Base-by-base conservation (phyloP, 2,329 filamentous ascomycete genomes). In the Gremmenia infestans region DNA sequence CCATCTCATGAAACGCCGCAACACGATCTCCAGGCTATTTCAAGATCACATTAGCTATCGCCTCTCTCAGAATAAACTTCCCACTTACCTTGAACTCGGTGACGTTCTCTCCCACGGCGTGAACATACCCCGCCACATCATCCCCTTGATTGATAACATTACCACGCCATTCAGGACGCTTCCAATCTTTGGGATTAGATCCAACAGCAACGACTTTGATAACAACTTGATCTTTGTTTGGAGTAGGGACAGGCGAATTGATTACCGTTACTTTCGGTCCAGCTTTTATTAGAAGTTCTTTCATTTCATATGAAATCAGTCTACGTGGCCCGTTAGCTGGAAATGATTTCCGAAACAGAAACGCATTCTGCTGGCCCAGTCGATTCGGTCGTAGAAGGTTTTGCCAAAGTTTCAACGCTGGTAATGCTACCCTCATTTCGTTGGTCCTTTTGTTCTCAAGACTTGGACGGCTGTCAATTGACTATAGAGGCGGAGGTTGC, bases 1-100 rank as follows among this genome's bases (percentile, higher is more conserved):
- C 58, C 74, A 85, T 81, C 58, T 79, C 70, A 54, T 78, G 75
- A 50, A 76, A 75, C 1, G 73, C 74, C 0, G 72, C 73, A 11
- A 78, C 76, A 15, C 76, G 73, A 50, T 78, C 75, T 25, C 76
- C 39, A 42, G 39, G 39, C 39, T 32, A 32, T 32, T 32, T 9
- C 28, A 11, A 12, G 9, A 4, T 4, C 28, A 11, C 28, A 32
- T 32, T 32, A 32, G 2, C 28, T 9, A 12, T 32, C 9, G 12
- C 28, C 28, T 32, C 28, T 12, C 28, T 32, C 28, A 9, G 9
- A 11, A 6, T 19, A 42, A n/a, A 17, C 0, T 8, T 17, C 15
- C 9, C 17, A 7, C 17, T 76, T 32, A 56, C 58, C 37, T 61
- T 63, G 54, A 67, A 80, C 45, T 77, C 77, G 45, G 68, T 72